Evolutionary conservation across 352 stramenopile genomes (phyloP).

Genomic region (Globisporangium viniferum): DNA sequence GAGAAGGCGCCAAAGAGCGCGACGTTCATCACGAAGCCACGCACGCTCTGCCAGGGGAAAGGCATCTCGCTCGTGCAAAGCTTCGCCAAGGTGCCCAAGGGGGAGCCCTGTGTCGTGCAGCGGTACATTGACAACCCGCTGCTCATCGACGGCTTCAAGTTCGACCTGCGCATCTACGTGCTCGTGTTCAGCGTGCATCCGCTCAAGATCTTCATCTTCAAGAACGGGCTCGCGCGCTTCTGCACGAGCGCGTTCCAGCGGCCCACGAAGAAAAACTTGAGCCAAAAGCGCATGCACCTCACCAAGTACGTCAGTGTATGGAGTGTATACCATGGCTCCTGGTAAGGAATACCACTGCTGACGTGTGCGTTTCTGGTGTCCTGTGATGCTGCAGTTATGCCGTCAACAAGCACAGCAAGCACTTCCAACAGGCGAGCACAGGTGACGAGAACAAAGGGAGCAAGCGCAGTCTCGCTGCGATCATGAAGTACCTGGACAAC

Average conservation of each 20-base stretch:
- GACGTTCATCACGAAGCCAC: constrained; percentile 45
- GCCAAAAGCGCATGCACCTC: constrained; percentile 44
- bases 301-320: constrained; percentile 29
- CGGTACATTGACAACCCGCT: constrained; percentile 91
- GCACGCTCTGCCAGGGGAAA: constrained; percentile 40
- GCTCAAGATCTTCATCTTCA: constrained; percentile 82
- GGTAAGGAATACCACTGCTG: background rate
- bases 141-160: constrained; percentile 92
- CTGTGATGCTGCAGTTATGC: constrained; percentile 28
- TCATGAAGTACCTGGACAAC: constrained; percentile 31
- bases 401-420: constrained; percentile 44
- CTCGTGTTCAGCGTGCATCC: constrained; percentile 52
- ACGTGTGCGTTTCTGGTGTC: background rate
- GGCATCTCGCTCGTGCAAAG: constrained; percentile 41
- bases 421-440: constrained; percentile 26
- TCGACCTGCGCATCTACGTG: constrained; percentile 91
- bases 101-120: constrained; percentile 40
- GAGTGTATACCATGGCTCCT: background rate
- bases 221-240: constrained; percentile 84
- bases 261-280: constrained; percentile 34
- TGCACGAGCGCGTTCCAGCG: constrained; percentile 49
- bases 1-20: constrained; percentile 29
- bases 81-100: constrained; percentile 27
- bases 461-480: constrained; percentile 33
- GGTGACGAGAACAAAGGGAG: constrained; percentile 26